Evolutionary conservation across 306 rosid genomes (phyloP).

Genomic region (Malus fusca): DNA sequence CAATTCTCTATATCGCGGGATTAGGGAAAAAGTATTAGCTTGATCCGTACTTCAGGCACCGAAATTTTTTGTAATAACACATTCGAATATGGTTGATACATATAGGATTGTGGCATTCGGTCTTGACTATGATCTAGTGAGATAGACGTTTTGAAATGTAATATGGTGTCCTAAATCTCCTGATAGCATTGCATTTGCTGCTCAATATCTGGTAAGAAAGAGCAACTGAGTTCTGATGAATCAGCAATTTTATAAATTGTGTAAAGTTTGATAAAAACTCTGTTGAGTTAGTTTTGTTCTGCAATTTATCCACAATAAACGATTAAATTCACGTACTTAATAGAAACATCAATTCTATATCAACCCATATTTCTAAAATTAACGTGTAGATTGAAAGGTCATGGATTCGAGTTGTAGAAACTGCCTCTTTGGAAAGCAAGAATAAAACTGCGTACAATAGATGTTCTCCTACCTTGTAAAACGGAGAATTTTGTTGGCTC

Average conservation of each 20-base stretch:
- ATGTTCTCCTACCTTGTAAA: fast-evolving
- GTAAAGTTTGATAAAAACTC: not conserved
- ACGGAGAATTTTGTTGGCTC: too few relatives aligned
- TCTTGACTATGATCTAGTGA: not conserved
- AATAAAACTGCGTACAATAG: fast-evolving
- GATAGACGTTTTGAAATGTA: not conserved
- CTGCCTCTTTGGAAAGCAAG: fast-evolving
- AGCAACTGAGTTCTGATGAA: not conserved
- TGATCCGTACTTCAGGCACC: not conserved
- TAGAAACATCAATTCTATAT: not conserved
- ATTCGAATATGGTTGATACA: not conserved
- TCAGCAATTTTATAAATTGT: not conserved
- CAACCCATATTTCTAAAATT: too few relatives aligned
- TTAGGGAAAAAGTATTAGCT: not conserved
- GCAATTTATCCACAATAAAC: not conserved
- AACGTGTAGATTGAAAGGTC: too few relatives aligned
- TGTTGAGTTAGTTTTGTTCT: not conserved
- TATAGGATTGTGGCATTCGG: not conserved
- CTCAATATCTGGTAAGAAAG: not conserved
- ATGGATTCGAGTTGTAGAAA: too few relatives aligned
- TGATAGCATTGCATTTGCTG: not conserved
- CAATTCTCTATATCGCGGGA: not conserved
- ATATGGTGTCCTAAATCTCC: not conserved
- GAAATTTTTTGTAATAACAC: not conserved
- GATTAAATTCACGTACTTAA: not conserved